Base-by-base conservation (phyloP, 2,329 filamentous ascomycete genomes). In the Coleophoma crateriformis region DNA sequence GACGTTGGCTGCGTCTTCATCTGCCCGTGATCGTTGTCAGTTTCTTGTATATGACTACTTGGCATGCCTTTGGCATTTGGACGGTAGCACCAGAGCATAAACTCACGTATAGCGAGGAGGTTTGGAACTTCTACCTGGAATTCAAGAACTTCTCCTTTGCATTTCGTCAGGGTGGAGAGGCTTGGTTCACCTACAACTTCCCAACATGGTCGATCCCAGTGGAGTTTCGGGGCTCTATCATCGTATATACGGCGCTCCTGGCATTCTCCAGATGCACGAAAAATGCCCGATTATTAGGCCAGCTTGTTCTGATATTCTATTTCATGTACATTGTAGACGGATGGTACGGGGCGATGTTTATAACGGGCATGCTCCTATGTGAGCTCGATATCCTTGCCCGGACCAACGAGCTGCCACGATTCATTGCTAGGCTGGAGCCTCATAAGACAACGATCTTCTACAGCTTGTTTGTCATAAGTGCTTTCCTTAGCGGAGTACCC, bases 61-160 rank as follows among this genome's bases (percentile, higher is more conserved):
- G 57, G 52, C 61, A 64, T 38, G 37, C 55, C 10, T 62, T 64
- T 42, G 59, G 57, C 13, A 50, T 64, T 19, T 63, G 53, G 53
- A 61, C 56, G 0, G 49, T 49, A 17, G 51, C 48, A 20, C 51
- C 52, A 4, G 47, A 50, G 11, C 52, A 54, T 35, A 37, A 61
- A 41, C 19, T 38, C 7, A 62, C 50, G 2, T 61, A 50, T 41
- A 46, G 52, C 12, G 56, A 56, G 3, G 60, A 62, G 47, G 14
- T 62, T 10, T 60, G 56, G 56, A 54, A 58, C 13, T 65, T 61
- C 59, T 64, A 64, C 41, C 22, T 35, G 59, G 61, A 87, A 61
- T 71, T 79, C 61, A 87, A 87, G 62, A 85, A 85, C 63, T 87
- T 84, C 67, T 87, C 77, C 64, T 87, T 84, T 61, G 62, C 85